Percentiles rank a stretch among this genome's conserved stretches.
phyloP scores from a whole-genome alignment of 805 yeast species.

The Saturnispora ahearnii region DNA sequence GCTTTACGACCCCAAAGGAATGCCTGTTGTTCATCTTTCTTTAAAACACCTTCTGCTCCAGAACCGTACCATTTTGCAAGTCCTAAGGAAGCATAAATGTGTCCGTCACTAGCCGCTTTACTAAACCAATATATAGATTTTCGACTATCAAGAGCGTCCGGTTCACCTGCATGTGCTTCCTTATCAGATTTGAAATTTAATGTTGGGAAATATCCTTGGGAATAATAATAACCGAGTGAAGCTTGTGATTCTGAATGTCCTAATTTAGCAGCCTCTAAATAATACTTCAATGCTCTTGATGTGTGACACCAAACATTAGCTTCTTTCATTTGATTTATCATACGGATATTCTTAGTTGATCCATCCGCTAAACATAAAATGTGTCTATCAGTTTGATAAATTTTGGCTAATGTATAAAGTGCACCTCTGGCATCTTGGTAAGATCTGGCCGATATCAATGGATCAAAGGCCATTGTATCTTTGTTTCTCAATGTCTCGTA shows the following conservation, averaged over 20 bases:
- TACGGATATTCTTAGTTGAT: slow-evolving; percentile 25
- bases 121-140: slow-evolving; percentile 69
- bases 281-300: slow-evolving; percentile 40
- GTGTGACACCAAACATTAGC: slow-evolving; percentile 29
- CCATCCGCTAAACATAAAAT: slow-evolving; percentile 21
- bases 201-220: slow-evolving; percentile 45
- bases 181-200: slow-evolving; percentile 26
- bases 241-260: slow-evolving; percentile 62
- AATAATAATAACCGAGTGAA: slow-evolving; percentile 63
- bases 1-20: slow-evolving; percentile 57
- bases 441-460: slow-evolving; percentile 27
- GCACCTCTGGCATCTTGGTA: slow-evolving; percentile 29
- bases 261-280: slow-evolving; percentile 48
- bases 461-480: slow-evolving; percentile 25
- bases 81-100: slow-evolving; percentile 62
- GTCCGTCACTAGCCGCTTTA: slow-evolving; percentile 54
- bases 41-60: slow-evolving; percentile 44
- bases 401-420: slow-evolving; percentile 28
- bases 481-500: slow-evolving; percentile 19
- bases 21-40: slow-evolving; percentile 54
- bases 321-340: slow-evolving; percentile 26
- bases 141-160: slow-evolving; percentile 38
- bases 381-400: slow-evolving; percentile 29
- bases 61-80: slow-evolving; percentile 72
- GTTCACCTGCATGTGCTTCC: slow-evolving; percentile 20